Conservation (phyloP, 768 basidiomycete species). For the Phanerochaete sordida region DNA sequence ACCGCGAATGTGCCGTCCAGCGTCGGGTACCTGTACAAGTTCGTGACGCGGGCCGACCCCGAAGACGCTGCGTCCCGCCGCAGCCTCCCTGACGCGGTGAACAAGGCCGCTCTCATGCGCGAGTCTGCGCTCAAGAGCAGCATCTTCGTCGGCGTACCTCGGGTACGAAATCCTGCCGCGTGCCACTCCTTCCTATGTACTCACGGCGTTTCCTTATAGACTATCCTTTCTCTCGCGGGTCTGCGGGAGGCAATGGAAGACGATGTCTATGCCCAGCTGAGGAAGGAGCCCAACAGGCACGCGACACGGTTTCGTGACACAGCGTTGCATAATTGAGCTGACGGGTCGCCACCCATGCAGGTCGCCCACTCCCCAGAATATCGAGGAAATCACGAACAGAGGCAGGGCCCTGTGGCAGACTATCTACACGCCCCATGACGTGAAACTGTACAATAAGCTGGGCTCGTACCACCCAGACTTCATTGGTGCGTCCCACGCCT, state of each 20-base stretch:
- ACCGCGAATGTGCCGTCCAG: slow-evolving; percentile 79
- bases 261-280: slow-evolving; percentile 72
- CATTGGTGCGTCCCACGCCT: slow-evolving; percentile 61
- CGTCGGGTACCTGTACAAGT: slow-evolving; percentile 78
- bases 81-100: slow-evolving; percentile 52
- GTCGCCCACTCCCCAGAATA: slow-evolving; percentile 55
- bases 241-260: slow-evolving; percentile 75
- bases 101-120: slow-evolving; percentile 80
- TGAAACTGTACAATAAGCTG: slow-evolving; percentile 86
- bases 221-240: slow-evolving; percentile 78
- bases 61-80: slow-evolving; percentile 38
- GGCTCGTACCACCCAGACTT: slow-evolving; percentile 91
- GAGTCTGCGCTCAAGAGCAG: slow-evolving; percentile 88
- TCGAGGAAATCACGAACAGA: slow-evolving; percentile 64
- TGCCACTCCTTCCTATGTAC: background rate
- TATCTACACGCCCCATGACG: slow-evolving; percentile 86
- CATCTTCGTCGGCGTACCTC: slow-evolving; percentile 85
- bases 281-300: slow-evolving; percentile 62
- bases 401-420: slow-evolving; percentile 77
- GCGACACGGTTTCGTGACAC: slow-evolving; percentile 15
- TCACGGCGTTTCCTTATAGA: slow-evolving; percentile 37
- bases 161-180: slow-evolving; percentile 37
- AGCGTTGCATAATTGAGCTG: background rate
- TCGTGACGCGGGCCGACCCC: slow-evolving; percentile 53
- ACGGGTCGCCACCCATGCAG: slow-evolving; percentile 31